Conservation (phyloP, 306 rosid species). For the Fragaria nilgerrensis region DNA sequence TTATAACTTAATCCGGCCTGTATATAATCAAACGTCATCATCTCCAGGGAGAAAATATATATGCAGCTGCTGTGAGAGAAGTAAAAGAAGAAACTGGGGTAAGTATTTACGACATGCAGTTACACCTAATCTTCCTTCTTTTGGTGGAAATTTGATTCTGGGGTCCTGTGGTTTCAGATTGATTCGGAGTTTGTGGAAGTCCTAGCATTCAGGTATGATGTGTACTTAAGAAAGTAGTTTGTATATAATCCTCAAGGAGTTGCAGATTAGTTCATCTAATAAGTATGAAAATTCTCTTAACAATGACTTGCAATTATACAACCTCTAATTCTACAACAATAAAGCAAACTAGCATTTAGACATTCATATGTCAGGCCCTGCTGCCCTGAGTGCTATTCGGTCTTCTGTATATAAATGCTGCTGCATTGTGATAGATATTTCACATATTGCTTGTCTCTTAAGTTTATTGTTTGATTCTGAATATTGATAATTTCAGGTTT, state of each 20-base stretch:
- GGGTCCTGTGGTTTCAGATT: conserved; percentile 53
- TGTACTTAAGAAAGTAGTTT: conserved; percentile 1
- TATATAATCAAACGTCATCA: conserved; percentile 13
- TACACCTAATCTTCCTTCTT: background rate
- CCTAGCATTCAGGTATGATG: conserved; percentile 62
- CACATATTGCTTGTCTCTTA: background rate
- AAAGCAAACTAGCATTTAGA: background rate
- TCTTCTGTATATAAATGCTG: background rate
- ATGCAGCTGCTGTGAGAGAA: conserved; percentile 75
- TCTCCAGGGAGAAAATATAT: conserved; percentile 72
- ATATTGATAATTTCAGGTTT: background rate
- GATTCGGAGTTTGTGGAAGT: conserved; percentile 74
- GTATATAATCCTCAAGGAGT: background rate
- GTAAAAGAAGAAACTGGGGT: conserved; percentile 94
- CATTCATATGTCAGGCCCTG: background rate
- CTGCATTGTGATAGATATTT: background rate
- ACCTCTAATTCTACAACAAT: background rate
- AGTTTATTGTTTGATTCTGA: background rate
- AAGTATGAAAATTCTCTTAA: background rate
- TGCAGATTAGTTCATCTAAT: background rate
- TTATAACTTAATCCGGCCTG: background rate
- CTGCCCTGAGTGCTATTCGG: background rate
- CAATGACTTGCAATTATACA: background rate
- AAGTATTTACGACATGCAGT: conserved; percentile 21
- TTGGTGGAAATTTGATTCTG: background rate